Conservation (phyloP, 306 rosid species). For the Albizia julibrissin region DNA sequence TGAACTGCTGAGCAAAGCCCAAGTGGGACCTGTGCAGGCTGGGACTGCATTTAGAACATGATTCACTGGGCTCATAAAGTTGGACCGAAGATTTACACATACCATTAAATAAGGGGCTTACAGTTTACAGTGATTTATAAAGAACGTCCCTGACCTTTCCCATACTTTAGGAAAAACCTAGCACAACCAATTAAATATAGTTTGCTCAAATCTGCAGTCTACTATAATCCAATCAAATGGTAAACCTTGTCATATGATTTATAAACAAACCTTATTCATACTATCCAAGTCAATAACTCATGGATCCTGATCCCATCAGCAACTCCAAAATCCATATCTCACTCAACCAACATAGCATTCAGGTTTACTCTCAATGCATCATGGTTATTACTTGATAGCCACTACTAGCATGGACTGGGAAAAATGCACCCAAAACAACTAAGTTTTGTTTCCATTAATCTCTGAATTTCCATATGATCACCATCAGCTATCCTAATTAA, state of each 20-base stretch:
- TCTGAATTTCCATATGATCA: not conserved
- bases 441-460: not conserved
- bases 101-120: not conserved
- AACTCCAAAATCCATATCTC: not conserved
- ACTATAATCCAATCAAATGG: conserved; percentile 6
- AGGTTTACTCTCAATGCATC: not conserved
- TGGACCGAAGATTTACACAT: conserved; percentile 4
- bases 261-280: not conserved
- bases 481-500: not conserved
- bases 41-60: not conserved
- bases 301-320: not conserved
- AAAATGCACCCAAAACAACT: not conserved
- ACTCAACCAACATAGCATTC: not conserved
- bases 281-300: not conserved
- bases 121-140: not conserved
- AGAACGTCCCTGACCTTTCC: not conserved
- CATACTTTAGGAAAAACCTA: not conserved
- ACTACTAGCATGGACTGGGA: not conserved
- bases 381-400: not conserved
- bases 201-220: not conserved
- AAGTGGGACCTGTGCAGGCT: not conserved
- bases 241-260: not conserved
- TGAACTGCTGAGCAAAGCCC: not conserved
- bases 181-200: not conserved
- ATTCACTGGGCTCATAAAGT: conserved; percentile 1